Conservation (phyloP, 208 protist species). For the Histomonas meleagridis region DNA sequence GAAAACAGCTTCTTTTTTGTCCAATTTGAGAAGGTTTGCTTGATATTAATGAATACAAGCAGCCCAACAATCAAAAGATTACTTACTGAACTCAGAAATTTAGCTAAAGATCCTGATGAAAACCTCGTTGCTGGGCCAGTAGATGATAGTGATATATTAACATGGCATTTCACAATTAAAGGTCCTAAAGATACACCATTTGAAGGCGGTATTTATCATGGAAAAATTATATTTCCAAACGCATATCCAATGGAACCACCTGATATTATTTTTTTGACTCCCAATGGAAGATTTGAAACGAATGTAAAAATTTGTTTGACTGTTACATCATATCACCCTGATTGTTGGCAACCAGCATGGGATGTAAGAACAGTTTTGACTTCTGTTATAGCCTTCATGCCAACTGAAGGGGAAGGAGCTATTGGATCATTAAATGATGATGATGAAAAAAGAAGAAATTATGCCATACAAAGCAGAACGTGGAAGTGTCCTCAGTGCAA, state of each 20-base stretch:
- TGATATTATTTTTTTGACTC: slow-evolving; percentile 62
- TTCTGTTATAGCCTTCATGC: slow-evolving; percentile 65
- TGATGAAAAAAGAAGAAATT: not conserved
- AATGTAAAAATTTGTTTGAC: slow-evolving; percentile 66
- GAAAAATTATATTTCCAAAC: slow-evolving; percentile 67
- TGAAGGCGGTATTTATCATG: slow-evolving; percentile 80
- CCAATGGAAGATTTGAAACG: slow-evolving; percentile 65
- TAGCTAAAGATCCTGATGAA: not conserved
- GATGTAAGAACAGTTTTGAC: slow-evolving; percentile 59
- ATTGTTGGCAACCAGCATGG: not conserved
- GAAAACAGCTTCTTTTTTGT: no score
- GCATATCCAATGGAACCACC: slow-evolving; percentile 86
- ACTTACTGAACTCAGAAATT: not conserved
- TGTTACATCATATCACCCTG: slow-evolving; percentile 51
- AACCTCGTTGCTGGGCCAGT: slow-evolving; percentile 55
- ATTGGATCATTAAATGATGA: slow-evolving; percentile 47
- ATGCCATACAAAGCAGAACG: not conserved
- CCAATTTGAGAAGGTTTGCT: no score
- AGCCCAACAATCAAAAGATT: slow-evolving; percentile 1
- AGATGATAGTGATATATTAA: slow-evolving; percentile 80
- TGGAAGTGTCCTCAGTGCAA: not conserved
- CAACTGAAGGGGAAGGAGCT: slow-evolving; percentile 59
- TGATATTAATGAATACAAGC: not conserved
- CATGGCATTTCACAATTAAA: slow-evolving; percentile 90
- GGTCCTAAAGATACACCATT: slow-evolving; percentile 72